These are phyloP conservation scores for Pseudomassariella vexata DNA, from an alignment of 2,329 filamentous ascomycete genomes.

Conservation along the genomic window DNA sequence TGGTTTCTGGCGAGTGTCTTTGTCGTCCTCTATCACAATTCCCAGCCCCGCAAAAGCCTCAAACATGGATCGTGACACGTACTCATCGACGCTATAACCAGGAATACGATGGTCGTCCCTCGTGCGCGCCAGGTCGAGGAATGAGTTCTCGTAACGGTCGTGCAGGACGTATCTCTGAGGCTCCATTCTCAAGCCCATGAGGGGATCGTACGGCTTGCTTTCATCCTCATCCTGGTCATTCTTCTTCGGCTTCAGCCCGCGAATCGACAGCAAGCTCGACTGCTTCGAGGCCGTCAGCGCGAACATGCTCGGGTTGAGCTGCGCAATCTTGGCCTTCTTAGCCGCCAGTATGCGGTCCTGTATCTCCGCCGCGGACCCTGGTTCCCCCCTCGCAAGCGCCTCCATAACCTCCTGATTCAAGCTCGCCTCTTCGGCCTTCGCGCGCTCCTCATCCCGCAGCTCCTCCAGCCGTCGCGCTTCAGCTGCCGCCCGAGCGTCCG, in stretches of 20 bases:
- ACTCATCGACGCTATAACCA: slow-evolving; percentile 79
- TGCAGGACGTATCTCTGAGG: slow-evolving; percentile 66
- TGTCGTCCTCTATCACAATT: slow-evolving; percentile 80
- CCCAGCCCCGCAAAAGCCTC: slow-evolving; percentile 88
- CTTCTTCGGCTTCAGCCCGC: slow-evolving; percentile 66
- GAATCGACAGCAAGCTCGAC: slow-evolving; percentile 54
- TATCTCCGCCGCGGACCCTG: slow-evolving; percentile 53
- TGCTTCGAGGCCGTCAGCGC: slow-evolving; percentile 14
- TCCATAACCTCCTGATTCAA: slow-evolving; percentile 65
- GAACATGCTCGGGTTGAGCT: slow-evolving; percentile 29
- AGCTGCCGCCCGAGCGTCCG: slow-evolving; percentile 62
- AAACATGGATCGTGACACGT: slow-evolving; percentile 72
- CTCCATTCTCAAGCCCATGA: slow-evolving; percentile 63
- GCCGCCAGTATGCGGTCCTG: slow-evolving; percentile 62
- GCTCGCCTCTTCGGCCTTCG: slow-evolving; percentile 57
- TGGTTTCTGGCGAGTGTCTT: slow-evolving; percentile 33
- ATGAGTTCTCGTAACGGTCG: slow-evolving; percentile 68
- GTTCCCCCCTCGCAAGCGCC: slow-evolving; percentile 56
- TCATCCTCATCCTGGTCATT: slow-evolving; percentile 46
- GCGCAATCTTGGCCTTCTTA: slow-evolving; percentile 61
- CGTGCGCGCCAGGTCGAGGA: slow-evolving; percentile 60
- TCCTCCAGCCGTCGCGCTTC: slow-evolving; percentile 55
- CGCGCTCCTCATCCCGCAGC: slow-evolving; percentile 63
- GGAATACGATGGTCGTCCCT: slow-evolving; percentile 66
- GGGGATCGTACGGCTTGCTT: slow-evolving; percentile 81